A percentile compares a stretch with the other conserved stretches of the same genome.
Evolutionary conservation across 2,329 filamentous ascomycete genomes (phyloP).

Genomic region (Alternaria triticina): DNA sequence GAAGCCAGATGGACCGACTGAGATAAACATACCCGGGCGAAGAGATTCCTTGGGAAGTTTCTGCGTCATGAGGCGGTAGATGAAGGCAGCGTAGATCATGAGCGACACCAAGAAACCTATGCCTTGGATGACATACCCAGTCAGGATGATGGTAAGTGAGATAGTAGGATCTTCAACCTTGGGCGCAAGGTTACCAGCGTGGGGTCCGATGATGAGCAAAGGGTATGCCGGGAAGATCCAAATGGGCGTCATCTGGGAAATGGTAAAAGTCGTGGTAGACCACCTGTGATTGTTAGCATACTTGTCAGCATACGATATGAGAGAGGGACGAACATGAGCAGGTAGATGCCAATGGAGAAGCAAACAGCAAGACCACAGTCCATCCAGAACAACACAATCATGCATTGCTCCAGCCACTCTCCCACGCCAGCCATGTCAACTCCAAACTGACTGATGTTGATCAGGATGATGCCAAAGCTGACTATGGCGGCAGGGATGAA

Average conservation of each 20-base stretch:
- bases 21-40: constrained; percentile 85
- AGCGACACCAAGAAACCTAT: constrained; percentile 70
- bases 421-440: constrained; percentile 56
- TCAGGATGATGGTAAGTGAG: constrained; percentile 64
- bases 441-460: constrained; percentile 81
- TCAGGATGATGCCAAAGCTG: constrained; percentile 66
- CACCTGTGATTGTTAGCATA: constrained; percentile 53
- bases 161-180: constrained; percentile 51
- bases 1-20: constrained; percentile 76
- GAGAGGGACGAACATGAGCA: constrained; percentile 66
- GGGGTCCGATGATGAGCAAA: constrained; percentile 75
- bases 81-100: constrained; percentile 84
- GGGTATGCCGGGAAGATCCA: constrained; percentile 91
- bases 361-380: constrained; percentile 72
- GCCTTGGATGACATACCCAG: constrained; percentile 67
- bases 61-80: constrained; percentile 87
- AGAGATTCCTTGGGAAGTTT: constrained; percentile 79
- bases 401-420: constrained; percentile 60
- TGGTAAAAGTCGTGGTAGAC: constrained; percentile 71
- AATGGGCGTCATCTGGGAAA: constrained; percentile 83
- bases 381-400: constrained; percentile 76
- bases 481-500: constrained; percentile 74
- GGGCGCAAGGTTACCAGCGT: constrained; percentile 66
- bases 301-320: neutral
- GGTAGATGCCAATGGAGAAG: constrained; percentile 73